Conservation (phyloP, 1,284 basidiomycete genomes). For the Coniferiporia sulphurascens region DNA sequence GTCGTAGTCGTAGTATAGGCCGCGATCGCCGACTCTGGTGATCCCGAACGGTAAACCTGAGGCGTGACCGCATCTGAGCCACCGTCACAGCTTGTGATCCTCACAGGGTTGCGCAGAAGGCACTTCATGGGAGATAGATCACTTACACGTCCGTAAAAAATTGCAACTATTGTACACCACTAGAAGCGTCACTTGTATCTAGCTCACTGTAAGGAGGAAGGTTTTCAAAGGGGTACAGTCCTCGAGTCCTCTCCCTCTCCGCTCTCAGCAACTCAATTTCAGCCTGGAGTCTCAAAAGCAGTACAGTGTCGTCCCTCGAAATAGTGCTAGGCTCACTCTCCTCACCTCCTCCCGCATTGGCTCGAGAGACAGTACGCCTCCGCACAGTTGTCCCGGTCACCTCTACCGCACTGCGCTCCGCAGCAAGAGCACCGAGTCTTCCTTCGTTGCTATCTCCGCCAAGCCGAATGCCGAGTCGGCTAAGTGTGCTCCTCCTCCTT, state of each 20-base stretch:
- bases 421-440: not conserved
- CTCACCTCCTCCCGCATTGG: not conserved
- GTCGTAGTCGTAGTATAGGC: no score
- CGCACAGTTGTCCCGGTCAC: not conserved
- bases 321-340: not conserved
- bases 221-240: not conserved
- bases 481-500: not conserved
- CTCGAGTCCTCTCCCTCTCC: not conserved
- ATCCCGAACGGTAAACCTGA: no score
- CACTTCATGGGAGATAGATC: no score
- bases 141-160: no score
- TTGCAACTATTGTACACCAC: no score
- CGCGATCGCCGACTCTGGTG: no score
- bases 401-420: not conserved
- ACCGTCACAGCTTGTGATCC: no score
- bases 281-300: not conserved
- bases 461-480: not conserved
- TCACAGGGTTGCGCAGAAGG: no score
- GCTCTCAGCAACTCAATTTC: not conserved
- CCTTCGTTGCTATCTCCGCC: not conserved
- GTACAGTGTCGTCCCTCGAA: not conserved
- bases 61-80: no score
- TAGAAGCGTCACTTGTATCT: not conserved
- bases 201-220: not conserved
- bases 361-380: not conserved